Evolutionary conservation across 768 basidiomycete genomes (phyloP).

Genomic region (Suillus sp.): DNA sequence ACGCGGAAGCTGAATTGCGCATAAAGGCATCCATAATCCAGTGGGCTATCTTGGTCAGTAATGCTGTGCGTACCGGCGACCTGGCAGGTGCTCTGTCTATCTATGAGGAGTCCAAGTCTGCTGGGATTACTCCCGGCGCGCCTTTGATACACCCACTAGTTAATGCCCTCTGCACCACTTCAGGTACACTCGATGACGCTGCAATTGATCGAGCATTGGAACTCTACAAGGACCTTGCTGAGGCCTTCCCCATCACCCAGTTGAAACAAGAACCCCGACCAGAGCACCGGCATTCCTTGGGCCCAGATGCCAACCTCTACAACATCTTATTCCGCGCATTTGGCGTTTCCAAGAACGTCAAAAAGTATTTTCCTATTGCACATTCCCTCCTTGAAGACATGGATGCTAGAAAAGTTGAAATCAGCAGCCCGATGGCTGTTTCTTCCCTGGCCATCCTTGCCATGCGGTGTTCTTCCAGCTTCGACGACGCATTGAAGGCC

Average conservation of each 20-base stretch:
- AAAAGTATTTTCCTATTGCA: slow-evolving; percentile 50
- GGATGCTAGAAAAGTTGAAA: slow-evolving; percentile 49
- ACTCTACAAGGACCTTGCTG: slow-evolving; percentile 52
- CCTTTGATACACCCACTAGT: slow-evolving; percentile 59
- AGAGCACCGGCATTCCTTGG: slow-evolving; percentile 38
- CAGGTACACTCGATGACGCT: slow-evolving; percentile 39
- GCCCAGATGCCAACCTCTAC: slow-evolving; percentile 57
- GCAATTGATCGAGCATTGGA: slow-evolving; percentile 55
- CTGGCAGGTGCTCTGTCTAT: slow-evolving; percentile 46
- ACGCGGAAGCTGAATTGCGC: slow-evolving; percentile 43
- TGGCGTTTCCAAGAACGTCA: slow-evolving; percentile 43
- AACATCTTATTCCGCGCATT: slow-evolving; percentile 53
- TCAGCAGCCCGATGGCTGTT: slow-evolving; percentile 45
- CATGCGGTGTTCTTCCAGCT: slow-evolving; percentile 60
- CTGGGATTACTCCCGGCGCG: slow-evolving; percentile 50
- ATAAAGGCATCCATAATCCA: slow-evolving; percentile 44
- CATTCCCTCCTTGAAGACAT: slow-evolving; percentile 66
- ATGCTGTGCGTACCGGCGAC: slow-evolving; percentile 44
- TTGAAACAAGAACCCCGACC: slow-evolving; percentile 14
- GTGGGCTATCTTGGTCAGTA: slow-evolving; percentile 59
- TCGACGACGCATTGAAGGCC: slow-evolving; percentile 60
- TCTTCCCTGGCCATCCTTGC: slow-evolving; percentile 61
- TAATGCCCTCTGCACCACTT: slow-evolving; percentile 46
- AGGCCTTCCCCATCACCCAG: slow-evolving; percentile 30
- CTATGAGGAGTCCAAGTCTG: slow-evolving; percentile 47